Base-by-base conservation (phyloP, 1,284 basidiomycete genomes). In the Laetiporus sulphureus region DNA sequence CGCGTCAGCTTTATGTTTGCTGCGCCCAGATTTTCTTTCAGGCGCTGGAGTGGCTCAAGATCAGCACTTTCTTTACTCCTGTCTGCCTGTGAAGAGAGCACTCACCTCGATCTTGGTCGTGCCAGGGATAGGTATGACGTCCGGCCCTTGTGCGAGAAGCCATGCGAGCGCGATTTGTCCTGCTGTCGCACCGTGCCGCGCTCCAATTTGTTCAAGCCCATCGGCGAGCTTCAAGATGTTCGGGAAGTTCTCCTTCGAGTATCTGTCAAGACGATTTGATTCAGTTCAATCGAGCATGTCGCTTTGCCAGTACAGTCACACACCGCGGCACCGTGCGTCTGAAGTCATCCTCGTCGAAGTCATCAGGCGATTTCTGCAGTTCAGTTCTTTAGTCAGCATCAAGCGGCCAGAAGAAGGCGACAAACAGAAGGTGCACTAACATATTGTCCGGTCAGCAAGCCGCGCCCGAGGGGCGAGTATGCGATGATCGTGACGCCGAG, bases 381-480 rank as follows among this genome's bases (percentile, higher is more conserved):
- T 10, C 5, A 20, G 7, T 18, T 2, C 3, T 32, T 11, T 12
- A n/a, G n/a, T n/a, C n/a, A n/a, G n/a, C n/a, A n/a, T n/a, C n/a
- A n/a, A n/a, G n/a, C n/a, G n/a, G n/a, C 20, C 3, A 24, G 4
- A n/a, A 29, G 27, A 8, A 10, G 27, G n/a, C n/a, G n/a, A 10
- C 8, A 8, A n/a, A n/a, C 8, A 19, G 16, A 33, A 33, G 32
- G 8, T 7, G 12, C 1, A 19, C 69, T 38, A 35, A 71, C 70
- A 52, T 71, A 68, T 51, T 60, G 59, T 1, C 82, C 82, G 0
- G 77, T 77, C 19, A 86, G 53, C 37, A 87, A 53, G 0, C 83
- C 84, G 11, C 78, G 63, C 3, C 77, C 79, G 11, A 83, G 64
- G 0, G 78, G 79, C 10, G 72, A 72, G 54, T 84, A 85, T 3